Evolutionary conservation across 306 rosid species (phyloP).

Genomic region (Ormosia semicastrata): DNA sequence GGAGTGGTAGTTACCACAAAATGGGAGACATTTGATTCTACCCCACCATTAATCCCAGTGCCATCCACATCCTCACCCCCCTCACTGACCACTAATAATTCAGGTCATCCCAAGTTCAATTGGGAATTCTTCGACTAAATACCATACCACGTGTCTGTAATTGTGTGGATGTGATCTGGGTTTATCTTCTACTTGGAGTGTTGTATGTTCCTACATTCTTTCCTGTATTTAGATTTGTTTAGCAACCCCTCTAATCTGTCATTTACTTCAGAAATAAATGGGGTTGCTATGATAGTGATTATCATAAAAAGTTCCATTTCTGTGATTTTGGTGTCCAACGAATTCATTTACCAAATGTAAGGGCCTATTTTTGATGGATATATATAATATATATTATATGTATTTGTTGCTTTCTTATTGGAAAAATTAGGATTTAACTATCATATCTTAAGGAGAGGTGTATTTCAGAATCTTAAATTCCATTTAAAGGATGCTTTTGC

Average conservation of each 20-base stretch:
- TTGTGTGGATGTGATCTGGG: constrained; percentile 64
- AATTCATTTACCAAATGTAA: constrained; percentile 37
- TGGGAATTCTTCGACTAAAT: constrained; percentile 82
- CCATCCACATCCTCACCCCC: constrained; percentile 41
- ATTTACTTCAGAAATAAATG: constrained; percentile 58
- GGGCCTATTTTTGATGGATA: constrained; percentile 31
- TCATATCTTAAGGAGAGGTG: not conserved
- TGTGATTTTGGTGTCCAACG: constrained; percentile 27
- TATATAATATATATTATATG: not conserved
- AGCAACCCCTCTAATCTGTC: constrained; percentile 45
- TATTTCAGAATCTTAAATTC: not conserved
- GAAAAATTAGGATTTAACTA: not conserved
- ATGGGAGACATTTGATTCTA: constrained; percentile 89
- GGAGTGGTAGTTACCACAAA: constrained; percentile 81
- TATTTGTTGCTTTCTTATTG: constrained; percentile 3
- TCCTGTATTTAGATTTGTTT: constrained; percentile 81
- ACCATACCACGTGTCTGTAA: constrained; percentile 26
- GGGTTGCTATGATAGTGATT: constrained; percentile 58
- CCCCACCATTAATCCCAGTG: constrained; percentile 46
- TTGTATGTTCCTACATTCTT: constrained; percentile 61
- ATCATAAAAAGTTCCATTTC: constrained; percentile 41
- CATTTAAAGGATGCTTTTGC: not conserved
- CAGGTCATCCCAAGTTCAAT: constrained; percentile 63
- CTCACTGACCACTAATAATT: constrained; percentile 40
- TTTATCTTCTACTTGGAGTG: constrained; percentile 59